Conservation (phyloP, 495 filamentous ascomycete species). For the Podospora appendiculata region DNA sequence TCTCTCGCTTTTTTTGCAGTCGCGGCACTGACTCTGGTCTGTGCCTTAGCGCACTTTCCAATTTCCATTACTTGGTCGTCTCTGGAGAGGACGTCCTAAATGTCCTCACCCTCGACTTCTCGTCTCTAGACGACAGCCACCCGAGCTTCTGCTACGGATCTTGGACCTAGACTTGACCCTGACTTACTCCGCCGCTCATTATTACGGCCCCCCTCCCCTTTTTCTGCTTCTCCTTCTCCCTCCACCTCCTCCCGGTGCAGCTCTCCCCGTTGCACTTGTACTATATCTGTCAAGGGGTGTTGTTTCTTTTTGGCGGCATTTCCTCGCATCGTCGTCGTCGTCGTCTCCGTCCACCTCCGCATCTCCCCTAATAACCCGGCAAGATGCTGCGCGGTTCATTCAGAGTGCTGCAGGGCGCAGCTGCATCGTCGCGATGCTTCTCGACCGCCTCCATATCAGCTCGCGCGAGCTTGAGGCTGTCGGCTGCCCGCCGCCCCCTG, state of each 20-base stretch:
- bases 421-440: slow-evolving; percentile 25
- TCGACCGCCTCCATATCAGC: slow-evolving; percentile 35
- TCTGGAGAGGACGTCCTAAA: slow-evolving; percentile 6
- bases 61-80: not conserved
- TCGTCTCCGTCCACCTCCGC: too few species aligned
- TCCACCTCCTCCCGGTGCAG: slow-evolving; percentile 2
- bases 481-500: slow-evolving; percentile 40
- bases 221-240: too few species aligned
- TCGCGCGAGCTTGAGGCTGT: slow-evolving; percentile 20
- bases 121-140: slow-evolving; percentile 8
- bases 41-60: not conserved
- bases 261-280: not conserved
- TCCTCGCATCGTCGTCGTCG: too few species aligned
- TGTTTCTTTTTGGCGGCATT: slow-evolving; percentile 19
- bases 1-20: slow-evolving; percentile 10
- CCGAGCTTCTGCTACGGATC: not conserved
- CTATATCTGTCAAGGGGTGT: not conserved
- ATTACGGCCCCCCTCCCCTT: slow-evolving; percentile 3
- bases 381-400: slow-evolving; percentile 44
- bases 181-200: slow-evolving; percentile 50
- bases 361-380: slow-evolving; percentile 13
- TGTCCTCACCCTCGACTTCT: slow-evolving; percentile 11
- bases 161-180: not conserved
- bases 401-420: slow-evolving; percentile 22
- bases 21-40: not conserved